These are phyloP conservation scores for Penicillium maclennaniae DNA, from an alignment of 495 filamentous ascomycete genomes.

Conservation along the genomic window DNA sequence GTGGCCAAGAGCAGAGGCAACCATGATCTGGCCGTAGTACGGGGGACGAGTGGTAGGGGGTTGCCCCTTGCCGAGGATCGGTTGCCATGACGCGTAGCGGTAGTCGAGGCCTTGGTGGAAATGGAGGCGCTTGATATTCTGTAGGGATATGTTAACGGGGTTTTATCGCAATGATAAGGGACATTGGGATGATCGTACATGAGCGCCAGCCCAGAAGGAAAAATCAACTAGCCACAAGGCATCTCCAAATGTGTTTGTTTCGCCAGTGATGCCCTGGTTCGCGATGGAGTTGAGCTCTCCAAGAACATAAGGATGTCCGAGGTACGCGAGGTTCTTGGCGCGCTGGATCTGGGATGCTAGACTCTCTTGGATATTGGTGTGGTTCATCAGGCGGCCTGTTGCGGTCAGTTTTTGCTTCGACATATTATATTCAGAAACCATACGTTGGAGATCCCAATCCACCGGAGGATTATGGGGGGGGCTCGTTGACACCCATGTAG, in stretches of 20 bases:
- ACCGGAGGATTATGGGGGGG: conserved; percentile 5
- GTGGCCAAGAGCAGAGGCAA: conserved; percentile 6
- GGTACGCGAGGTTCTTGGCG: conserved; percentile 11
- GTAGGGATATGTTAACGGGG: background rate
- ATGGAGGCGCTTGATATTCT: conserved; percentile 20
- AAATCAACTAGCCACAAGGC: conserved; percentile 20
- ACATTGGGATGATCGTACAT: conserved; percentile 5
- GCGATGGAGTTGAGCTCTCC: conserved; percentile 18
- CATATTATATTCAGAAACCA: background rate
- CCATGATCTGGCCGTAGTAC: conserved; percentile 21
- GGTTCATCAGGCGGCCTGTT: conserved; percentile 19
- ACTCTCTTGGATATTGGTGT: conserved; percentile 15
- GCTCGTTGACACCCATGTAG: conserved; percentile 12
- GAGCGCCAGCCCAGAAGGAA: conserved; percentile 14
- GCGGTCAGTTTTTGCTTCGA: background rate
- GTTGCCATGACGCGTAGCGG: conserved; percentile 21
- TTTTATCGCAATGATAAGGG: background rate
- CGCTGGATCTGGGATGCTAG: conserved; percentile 11
- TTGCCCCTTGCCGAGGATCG: conserved; percentile 7
- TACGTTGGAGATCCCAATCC: conserved; percentile 3
- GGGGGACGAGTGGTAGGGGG: conserved; percentile 11
- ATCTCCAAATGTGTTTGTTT: conserved; percentile 14
- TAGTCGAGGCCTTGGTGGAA: conserved; percentile 24
- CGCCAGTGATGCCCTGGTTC: conserved; percentile 10
- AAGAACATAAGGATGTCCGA: conserved; percentile 12